Base-by-base conservation (phyloP, 2,329 filamentous ascomycete genomes). In the Aspergillus pseudoterreus region DNA sequence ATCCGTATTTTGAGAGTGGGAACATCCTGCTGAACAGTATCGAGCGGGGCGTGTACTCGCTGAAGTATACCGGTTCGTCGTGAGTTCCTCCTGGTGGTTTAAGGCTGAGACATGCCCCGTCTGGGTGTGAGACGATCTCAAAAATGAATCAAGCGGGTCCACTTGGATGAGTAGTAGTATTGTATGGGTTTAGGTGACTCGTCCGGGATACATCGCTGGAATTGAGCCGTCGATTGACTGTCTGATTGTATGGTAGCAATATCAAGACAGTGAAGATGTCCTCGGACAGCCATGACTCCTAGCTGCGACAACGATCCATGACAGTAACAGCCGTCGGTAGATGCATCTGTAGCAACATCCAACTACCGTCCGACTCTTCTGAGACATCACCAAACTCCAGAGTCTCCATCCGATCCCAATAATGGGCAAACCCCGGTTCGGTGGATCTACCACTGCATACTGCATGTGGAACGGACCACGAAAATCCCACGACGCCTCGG, bases 11-110 rank as follows among this genome's bases (percentile, higher is more conserved):
- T 10, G 19, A 41, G 14, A 57, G 55, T 27, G 53, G 55, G 17
- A 14, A 51, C 27, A 52, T 59, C 4, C 41, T 59, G 27, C 42
- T 59, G 46, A 59, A 59, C 41, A 57, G 57, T 39, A 59, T 59
- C 9, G 57, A 59, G 51, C 45, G 55, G 15, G 57, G 55, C 8
- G 35, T 59, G 15, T 59, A 54, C n/a, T 57, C 57, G 38, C 39
- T 59, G 22, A 57, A 57, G 55, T 59, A 57, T 45, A 57, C 52
- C 2, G 53, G 49, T 35, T 22, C 21, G n/a, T 38, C 17, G 4
- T 39, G 41, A 50, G 19, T 36, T 39, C 22, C 22, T 22, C 22
- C 8, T 30, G 35, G 35, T 6, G 8, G 35, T 15, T 38, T 38
- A 38, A 12, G 35, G 35, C 14, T 38, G 27, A 30, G 27, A 30